A percentile compares a stretch with the other conserved stretches of the same genome.
phyloP scores from a whole-genome alignment of 2,329 filamentous ascomycete species.

The Penicillium sp. region DNA sequence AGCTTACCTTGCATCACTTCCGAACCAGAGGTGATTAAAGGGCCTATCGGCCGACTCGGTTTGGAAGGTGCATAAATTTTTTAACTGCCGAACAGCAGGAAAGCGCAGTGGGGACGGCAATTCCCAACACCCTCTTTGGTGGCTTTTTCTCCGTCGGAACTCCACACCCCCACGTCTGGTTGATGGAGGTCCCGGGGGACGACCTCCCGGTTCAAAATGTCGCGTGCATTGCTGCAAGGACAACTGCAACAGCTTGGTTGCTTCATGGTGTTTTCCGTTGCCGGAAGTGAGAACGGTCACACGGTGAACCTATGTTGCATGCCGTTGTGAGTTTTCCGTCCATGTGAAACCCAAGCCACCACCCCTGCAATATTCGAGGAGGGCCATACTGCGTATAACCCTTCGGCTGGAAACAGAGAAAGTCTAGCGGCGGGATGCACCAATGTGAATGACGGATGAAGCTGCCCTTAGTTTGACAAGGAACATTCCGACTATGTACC shows the following conservation, averaged over 20 bases:
- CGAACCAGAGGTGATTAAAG: neutral
- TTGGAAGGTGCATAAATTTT: neutral
- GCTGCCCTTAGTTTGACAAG: neutral
- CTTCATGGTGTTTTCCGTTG: neutral
- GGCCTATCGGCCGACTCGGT: neutral
- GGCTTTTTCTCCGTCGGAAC: neutral
- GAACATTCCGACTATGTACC: neutral
- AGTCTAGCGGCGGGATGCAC: neutral
- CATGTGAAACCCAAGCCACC: neutral
- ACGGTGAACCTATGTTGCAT: neutral
- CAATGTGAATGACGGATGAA: neutral
- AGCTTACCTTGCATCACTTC: neutral
- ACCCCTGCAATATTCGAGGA: neutral
- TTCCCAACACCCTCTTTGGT: neutral
- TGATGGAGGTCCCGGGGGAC: conserved; percentile 3
- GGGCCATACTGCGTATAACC: neutral
- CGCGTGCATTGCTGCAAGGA: neutral
- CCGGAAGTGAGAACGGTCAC: neutral
- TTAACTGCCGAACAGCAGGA: neutral
- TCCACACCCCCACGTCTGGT: conserved; percentile 12
- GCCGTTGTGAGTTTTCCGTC: neutral
- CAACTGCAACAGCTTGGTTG: neutral
- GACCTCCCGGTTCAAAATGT: conserved; percentile 4
- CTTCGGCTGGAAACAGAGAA: neutral
- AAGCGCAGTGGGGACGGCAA: neutral